Base-by-base conservation (phyloP, 768 basidiomycete genomes). In the Termitomyces sp. region DNA sequence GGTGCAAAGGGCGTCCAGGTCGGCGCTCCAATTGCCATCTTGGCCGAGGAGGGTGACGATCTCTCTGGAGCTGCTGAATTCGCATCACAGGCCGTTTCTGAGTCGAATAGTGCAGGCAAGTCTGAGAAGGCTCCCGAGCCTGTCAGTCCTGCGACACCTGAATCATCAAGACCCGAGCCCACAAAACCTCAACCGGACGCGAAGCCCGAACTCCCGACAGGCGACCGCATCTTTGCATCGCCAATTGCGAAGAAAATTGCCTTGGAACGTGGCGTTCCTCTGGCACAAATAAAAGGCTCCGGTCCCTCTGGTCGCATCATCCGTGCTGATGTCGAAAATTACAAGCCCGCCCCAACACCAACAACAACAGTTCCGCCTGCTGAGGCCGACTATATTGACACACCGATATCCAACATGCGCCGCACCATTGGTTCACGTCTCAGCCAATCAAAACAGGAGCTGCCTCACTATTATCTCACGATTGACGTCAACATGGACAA, bases 241-340 rank as follows among this genome's bases (percentile, higher is more conserved):
- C 96, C 97, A 31, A 82, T 97, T 63, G 97, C 97, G 44, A 97
- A 97, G 80, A 96, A 95, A 75, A 88, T 99, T 67, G 97, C 97
- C 39, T 76, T 96, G 20, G 97, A 98, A 69, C 85, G 85, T 61
- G 97, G 97, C 26, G 86, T 99, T 65, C 94, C 97, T 46, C 77
- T 99, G 42, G 77, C 84, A 26, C 81, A 96, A 70, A 74, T 99
- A 66, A 97, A 94, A 74, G 97, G 97, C 32, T 83, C 92, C 49
- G 97, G 97, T 53, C 97, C 97, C 20, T 81, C 88, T 46, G 97
- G 97, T 46, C 87, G 97, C 53, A 97, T 99, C 74, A 78, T 95
- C 68, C 92, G 94, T 61, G 90, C 88, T 64, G 97, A 99, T 69
- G 88, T 99, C 31, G 95, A 98, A 74, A 90, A 85, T 65, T 98